Base-by-base conservation (phyloP, 345 rosid genomes). In the Jatropha curcas region DNA sequence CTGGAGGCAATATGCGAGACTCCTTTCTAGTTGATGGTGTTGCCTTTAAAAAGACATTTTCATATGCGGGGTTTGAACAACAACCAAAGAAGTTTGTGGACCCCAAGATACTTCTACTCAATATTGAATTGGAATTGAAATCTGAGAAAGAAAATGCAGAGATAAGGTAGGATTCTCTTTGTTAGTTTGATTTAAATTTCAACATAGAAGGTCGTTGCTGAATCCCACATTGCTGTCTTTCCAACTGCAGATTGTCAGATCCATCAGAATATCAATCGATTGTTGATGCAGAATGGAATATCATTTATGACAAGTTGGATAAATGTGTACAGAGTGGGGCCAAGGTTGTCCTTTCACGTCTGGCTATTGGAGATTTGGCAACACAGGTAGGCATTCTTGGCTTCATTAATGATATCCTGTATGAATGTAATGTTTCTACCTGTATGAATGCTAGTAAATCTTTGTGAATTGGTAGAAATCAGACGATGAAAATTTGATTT, bases 241-340 rank as follows among this genome's bases (percentile, higher is more conserved):
- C 52, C 72, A 71, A 60, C 45, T 68, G 71, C 88, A 96, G 99
- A 80, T 86, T 96, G 74, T 85, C 97, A 68, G 97, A 96, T 87
- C 99, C 99, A 75, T 86, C 91, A 24, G 92, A 93, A 70, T 93
- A 96, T 74, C 99, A 96, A 78, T 96, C 99, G 71, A 96, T 96
- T 78, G 99, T 96, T 80, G 99, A 96, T 85, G 99, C 99, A 16
- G 99, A 96, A 72, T 96, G 99, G 99, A 96, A 93, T 87, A 96
- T 96, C 70, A 96, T 96, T 67, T 96, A 96, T 79, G 97, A 96
- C 83, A 96, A 96, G 83, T 77, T 96, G 84, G 99, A 93, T 81
- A 93, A 93, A 85, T 96, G 99, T 65, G 95, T 86, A 7, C 83
- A 90, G 51, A 87, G 94, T 84, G 99, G 97, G 70, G 98, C 98